Evolutionary conservation across 2,329 filamentous ascomycete species (phyloP).

Genomic region (Talaromyces amestolkiae): DNA sequence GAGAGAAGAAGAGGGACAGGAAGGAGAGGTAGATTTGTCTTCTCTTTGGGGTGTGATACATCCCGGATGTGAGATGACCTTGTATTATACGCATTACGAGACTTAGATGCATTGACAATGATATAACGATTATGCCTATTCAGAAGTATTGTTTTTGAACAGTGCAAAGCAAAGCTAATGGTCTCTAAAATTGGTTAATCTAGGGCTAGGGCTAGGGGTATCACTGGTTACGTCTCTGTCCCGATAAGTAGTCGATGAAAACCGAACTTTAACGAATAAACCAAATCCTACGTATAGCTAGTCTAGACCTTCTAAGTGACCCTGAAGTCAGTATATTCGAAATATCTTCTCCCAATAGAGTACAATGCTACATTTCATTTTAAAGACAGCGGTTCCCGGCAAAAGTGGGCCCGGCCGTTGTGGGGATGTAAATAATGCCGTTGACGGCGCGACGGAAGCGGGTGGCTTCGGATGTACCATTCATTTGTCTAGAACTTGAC

Average conservation of each 20-base stretch:
- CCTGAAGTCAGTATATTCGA: neutral
- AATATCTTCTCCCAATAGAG: neutral
- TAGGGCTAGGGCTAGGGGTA: neutral
- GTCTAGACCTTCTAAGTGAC: neutral
- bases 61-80: neutral
- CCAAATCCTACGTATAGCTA: neutral
- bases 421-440: neutral
- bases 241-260: too few species aligned
- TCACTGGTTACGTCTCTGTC: too few species aligned
- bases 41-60: neutral
- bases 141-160: too few species aligned
- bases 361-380: neutral
- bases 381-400: neutral
- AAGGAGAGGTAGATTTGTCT: neutral
- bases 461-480: neutral
- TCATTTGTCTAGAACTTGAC: neutral
- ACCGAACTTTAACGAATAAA: too few species aligned
- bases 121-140: too few species aligned
- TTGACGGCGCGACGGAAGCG: slow-evolving; percentile 5
- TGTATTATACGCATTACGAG: neutral
- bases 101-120: neutral
- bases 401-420: neutral
- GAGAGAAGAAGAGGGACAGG: slow-evolving; percentile 28
- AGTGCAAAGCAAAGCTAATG: neutral
- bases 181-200: neutral